These are phyloP conservation scores for Sugiyamaella pinicola DNA, from an alignment of 1,139 yeast genomes.

Conservation along the genomic window DNA sequence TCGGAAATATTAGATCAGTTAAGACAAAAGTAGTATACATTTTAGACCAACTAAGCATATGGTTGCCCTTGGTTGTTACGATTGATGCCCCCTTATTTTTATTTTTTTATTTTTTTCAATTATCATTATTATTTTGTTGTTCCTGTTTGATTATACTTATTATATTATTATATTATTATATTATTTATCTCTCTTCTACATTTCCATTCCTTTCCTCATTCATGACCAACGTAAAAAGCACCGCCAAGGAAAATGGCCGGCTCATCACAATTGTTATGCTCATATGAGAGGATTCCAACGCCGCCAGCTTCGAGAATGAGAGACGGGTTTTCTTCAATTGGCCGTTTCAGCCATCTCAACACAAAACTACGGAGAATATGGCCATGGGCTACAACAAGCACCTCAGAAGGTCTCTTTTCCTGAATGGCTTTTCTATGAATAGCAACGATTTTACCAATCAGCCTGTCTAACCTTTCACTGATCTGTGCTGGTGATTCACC, in stretches of 20 bases:
- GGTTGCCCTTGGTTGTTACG: neutral
- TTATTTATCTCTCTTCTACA: constrained; percentile 4
- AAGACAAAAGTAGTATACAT: constrained; percentile 28
- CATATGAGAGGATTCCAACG: constrained; percentile 87
- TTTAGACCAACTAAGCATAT: neutral
- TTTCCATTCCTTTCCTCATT: neutral
- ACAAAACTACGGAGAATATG: constrained; percentile 88
- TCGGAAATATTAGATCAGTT: constrained; percentile 51
- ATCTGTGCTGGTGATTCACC: constrained; percentile 76
- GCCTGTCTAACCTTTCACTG: constrained; percentile 66
- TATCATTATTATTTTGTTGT: constrained; percentile 4
- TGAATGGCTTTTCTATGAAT: constrained; percentile 65
- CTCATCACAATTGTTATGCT: constrained; percentile 78
- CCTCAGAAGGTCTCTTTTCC: constrained; percentile 61
- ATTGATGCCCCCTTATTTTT: constrained; percentile 1
- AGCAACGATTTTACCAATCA: constrained; percentile 61
- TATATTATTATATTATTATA: neutral
- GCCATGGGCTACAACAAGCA: constrained; percentile 87
- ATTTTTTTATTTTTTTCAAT: neutral
- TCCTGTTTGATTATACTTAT: too few species aligned
- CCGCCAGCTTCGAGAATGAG: constrained; percentile 93
- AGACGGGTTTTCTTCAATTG: constrained; percentile 66
- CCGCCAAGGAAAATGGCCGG: constrained; percentile 75
- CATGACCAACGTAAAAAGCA: constrained; percentile 50
- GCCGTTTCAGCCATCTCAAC: constrained; percentile 76